Base-by-base conservation (phyloP, 78 protist genomes). In the Guillardia theta region DNA sequence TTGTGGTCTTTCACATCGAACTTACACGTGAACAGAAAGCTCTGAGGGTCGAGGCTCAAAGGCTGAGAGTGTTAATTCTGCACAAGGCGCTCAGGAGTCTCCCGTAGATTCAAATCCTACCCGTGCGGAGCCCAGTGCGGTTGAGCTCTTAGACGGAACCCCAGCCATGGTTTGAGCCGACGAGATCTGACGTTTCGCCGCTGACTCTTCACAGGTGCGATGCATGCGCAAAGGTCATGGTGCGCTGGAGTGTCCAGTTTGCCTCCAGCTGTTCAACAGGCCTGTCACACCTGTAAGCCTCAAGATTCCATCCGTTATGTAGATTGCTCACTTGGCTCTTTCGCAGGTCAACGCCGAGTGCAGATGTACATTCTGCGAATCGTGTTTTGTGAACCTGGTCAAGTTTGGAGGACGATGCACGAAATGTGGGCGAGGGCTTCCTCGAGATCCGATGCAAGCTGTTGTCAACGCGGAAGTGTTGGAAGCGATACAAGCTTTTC, bases 171-270 rank as follows among this genome's bases (percentile, higher is more conserved):
- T 64, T 10, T 5, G 43, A 19, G 39, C 39, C 78, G 78, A 12
- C 12, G 78, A 64, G 78, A 5, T 64, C 43, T 50, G 10, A 15
- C 30, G 30, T 10, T 15, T 10, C 58, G 58, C 58, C 30, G 58
- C 58, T 50, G 58, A 15, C 58, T 50, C 30, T 15, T 10, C 58
- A 15, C 78, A 64, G 78, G 78, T 64, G 78, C 78, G 78, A 10
- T 64, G 78, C 78, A 64, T 64, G 78, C 78, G 78, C 78, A 64
- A 64, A 33, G 78, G 78, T 15, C 78, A 64, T 33, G 78, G 78
- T 15, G 78, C 78, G 43, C 78, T 64, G 43, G 78, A 64, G n/a
- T 64, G 78, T 33, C 78, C 78, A 5, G 78, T 64, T 10, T 64
- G 78, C 22, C 78, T 64, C 78, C 78, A 64, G 15, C 78, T 64